Base-by-base conservation (phyloP, 2,329 filamentous ascomycete genomes). In the Colletotrichum zoysiae region DNA sequence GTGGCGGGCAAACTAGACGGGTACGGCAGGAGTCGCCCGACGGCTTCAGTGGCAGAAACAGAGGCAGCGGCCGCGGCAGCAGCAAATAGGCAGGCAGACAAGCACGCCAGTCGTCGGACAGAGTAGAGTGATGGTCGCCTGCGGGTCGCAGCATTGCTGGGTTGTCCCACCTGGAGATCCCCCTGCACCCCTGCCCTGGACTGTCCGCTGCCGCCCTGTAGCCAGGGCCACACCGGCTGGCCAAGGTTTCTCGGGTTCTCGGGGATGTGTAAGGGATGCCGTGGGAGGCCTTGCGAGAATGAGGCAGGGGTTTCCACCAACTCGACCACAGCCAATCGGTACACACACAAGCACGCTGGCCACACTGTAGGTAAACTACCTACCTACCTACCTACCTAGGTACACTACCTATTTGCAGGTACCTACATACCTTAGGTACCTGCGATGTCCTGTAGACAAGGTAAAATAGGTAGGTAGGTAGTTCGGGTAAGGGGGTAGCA, bases 1-100 rank as follows among this genome's bases (percentile, higher is more conserved):
- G 70, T 65, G 59, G 65, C 70, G 70, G 70, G 65, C 70, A 64
- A 65, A 55, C 70, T 72, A 72, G 66, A 61, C 65, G 55, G 65
- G 70, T 68, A 56, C 35, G 61, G 61, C 50, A 44, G 56, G 51
- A 30, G 38, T 62, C 20, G 51, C 44, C 68, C 65, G 65, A 71
- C 65, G 58, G 48, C 61, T 65, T 58, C 67, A 65, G 67, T 51
- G 66, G 30, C 44, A 57, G 56, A 26, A n/a, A 42, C 14, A 42
- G n/a, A 58, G 55, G 55, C 6, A 57, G 55, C 55, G 55, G 35
- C 55, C 56, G 56, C 9, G 35, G 35, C n/a, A 57, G 23, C 51
- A 65, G 30, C 53, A 53, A 30, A 33, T 18, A 33, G 23, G 23
- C 12, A 50, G 20, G n/a, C 20, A 58, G 40, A 26, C 26, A 42